phyloP scores from a whole-genome alignment of 2,329 filamentous ascomycete genomes.

The Neofusicoccum sp. region DNA sequence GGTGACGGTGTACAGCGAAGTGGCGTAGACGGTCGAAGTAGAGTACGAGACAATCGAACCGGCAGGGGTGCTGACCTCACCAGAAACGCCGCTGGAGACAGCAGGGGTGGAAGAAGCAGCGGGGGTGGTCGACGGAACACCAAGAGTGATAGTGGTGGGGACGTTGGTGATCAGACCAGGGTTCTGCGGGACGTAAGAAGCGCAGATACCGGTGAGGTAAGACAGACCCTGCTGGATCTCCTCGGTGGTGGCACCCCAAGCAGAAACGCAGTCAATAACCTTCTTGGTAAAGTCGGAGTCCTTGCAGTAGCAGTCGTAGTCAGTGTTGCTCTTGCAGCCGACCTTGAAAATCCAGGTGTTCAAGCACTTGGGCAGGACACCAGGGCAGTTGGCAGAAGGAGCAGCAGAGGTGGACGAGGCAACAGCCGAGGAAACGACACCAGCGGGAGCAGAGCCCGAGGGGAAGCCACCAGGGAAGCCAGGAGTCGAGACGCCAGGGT shows the following conservation, averaged over 20 bases:
- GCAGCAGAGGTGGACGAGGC: conserved; percentile 20
- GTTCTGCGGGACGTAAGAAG: conserved; percentile 69
- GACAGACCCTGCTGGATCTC: conserved; percentile 69
- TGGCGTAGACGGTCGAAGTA: conserved; percentile 15
- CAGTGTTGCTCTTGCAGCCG: conserved; percentile 79
- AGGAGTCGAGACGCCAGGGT: conserved; percentile 19
- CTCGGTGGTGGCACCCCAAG: conserved; percentile 66
- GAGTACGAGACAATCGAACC: conserved; percentile 9
- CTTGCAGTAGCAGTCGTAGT: conserved; percentile 83
- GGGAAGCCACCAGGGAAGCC: conserved; percentile 1
- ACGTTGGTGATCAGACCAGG: conserved; percentile 80
- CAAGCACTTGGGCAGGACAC: conserved; percentile 79
- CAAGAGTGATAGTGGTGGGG: conserved; percentile 55
- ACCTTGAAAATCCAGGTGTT: conserved; percentile 80
- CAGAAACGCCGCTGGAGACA: neutral
- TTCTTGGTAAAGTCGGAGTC: conserved; percentile 70
- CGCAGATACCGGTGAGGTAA: conserved; percentile 92
- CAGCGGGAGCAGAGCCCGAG: neutral
- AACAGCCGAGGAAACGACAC: conserved; percentile 11
- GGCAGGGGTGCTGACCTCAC: conserved; percentile 5
- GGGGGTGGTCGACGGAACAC: conserved; percentile 48
- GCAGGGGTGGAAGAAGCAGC: conserved; percentile 32
- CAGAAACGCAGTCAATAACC: conserved; percentile 77
- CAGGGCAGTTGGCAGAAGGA: conserved; percentile 52
- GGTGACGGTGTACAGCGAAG: conserved; percentile 6